phyloP scores from a whole-genome alignment of 768 basidiomycete genomes.

The Boletus pseudopeckii region DNA sequence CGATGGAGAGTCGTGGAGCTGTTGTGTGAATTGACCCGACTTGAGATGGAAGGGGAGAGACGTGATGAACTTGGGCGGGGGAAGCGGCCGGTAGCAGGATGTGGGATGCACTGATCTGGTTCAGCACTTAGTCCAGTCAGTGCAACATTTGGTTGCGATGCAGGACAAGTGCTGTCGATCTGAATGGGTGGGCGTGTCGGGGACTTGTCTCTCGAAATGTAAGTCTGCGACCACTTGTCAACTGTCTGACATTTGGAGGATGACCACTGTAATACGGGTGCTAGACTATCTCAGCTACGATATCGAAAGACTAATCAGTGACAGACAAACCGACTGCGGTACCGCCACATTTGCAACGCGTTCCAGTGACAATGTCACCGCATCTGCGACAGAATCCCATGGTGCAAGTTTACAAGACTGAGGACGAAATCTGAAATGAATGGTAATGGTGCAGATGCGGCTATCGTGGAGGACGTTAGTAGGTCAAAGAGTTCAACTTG shows the following conservation, averaged over 20 bases:
- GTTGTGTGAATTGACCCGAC: slow-evolving; percentile 57
- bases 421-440: background rate
- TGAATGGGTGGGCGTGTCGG: slow-evolving; percentile 35
- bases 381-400: slow-evolving; percentile 89
- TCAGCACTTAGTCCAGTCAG: slow-evolving; percentile 6
- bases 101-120: background rate
- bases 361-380: slow-evolving; percentile 72
- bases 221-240: slow-evolving; percentile 82
- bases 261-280: slow-evolving; percentile 65
- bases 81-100: slow-evolving; percentile 39
- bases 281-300: slow-evolving; percentile 36
- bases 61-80: slow-evolving; percentile 45
- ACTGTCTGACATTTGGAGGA: slow-evolving; percentile 40
- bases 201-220: slow-evolving; percentile 56
- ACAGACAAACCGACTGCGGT: slow-evolving; percentile 64
- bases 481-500: slow-evolving; percentile 4
- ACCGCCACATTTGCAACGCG: slow-evolving; percentile 80
- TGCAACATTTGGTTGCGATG: slow-evolving; percentile 8
- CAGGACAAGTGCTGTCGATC: slow-evolving; percentile 13
- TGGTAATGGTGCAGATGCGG: no score
- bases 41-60: slow-evolving; percentile 35
- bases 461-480: no score
- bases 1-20: slow-evolving; percentile 51
- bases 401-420: background rate
- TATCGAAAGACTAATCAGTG: background rate